Evolutionary conservation across 2,329 filamentous ascomycete genomes (phyloP).

Genomic region (Cryphonectria japonica): DNA sequence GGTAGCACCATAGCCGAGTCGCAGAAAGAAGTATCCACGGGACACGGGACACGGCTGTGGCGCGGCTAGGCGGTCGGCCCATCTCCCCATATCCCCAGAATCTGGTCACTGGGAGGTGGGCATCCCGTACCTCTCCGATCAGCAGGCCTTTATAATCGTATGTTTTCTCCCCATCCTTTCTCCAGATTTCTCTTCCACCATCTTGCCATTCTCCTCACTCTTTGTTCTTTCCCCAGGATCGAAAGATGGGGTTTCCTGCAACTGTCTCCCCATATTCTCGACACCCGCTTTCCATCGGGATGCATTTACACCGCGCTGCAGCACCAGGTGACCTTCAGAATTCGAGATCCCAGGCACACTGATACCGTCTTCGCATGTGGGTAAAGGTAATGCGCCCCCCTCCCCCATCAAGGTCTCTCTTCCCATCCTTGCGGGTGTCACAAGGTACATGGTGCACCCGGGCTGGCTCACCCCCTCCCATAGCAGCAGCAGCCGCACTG

Average conservation of each 20-base stretch:
- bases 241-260: constrained; percentile 9
- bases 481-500: neutral
- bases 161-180: constrained; percentile 26
- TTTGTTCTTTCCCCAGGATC: constrained; percentile 23
- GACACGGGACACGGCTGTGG: constrained; percentile 6
- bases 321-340: constrained; percentile 1
- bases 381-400: neutral
- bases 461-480: constrained; percentile 26
- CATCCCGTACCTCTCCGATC: constrained; percentile 23
- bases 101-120: constrained; percentile 10
- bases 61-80: constrained; percentile 15
- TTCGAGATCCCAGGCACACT: neutral
- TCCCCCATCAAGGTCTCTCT: neutral
- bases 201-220: constrained; percentile 12
- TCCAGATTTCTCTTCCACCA: constrained; percentile 21
- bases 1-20: neutral
- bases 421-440: constrained; percentile 13
- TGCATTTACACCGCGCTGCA: constrained; percentile 1
- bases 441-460: constrained; percentile 14
- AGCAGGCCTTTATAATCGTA: constrained; percentile 30
- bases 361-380: neutral
- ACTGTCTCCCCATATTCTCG: constrained; percentile 15
- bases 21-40: neutral
- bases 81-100: constrained; percentile 21
- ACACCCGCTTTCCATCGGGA: neutral